Evolutionary conservation across 345 rosid species (phyloP).

Genomic region (Lepidium aucheri): DNA sequence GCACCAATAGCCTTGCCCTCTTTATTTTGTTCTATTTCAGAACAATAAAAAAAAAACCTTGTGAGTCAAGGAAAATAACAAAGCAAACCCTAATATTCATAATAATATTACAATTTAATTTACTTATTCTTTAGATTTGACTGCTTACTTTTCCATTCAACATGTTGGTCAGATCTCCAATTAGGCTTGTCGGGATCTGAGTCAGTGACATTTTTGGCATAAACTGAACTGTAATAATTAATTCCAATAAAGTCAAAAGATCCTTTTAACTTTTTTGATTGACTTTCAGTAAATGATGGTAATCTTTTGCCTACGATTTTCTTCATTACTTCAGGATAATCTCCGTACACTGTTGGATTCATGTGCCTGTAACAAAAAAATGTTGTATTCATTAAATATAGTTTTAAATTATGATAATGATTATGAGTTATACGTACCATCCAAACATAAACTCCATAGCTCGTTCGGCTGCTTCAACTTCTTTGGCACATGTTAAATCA

Average conservation of each 20-base stretch:
- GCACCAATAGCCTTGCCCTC: conserved; percentile 18
- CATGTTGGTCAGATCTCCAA: conserved; percentile 31
- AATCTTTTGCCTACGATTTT: conserved; percentile 30
- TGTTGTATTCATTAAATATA: background rate
- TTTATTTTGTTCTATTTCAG: background rate
- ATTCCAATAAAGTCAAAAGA: conserved; percentile 41
- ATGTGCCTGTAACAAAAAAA: conserved; percentile 18
- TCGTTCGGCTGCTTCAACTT: conserved; percentile 23
- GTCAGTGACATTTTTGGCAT: conserved; percentile 4
- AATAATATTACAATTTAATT: background rate
- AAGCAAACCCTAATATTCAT: background rate
- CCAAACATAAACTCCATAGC: conserved; percentile 29
- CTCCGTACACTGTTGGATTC: conserved; percentile 36
- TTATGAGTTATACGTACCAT: conserved; percentile 12
- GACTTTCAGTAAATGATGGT: conserved; percentile 29
- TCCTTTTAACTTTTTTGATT: conserved; percentile 31
- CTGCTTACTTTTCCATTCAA: conserved; percentile 29
- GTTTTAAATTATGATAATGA: background rate
- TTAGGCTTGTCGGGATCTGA: conserved; percentile 8
- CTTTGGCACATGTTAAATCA: background rate
- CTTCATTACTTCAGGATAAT: conserved; percentile 37
- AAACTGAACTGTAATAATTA: conserved; percentile 38
- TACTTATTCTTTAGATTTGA: background rate
- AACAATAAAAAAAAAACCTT: background rate
- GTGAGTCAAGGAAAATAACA: background rate